Conservation (phyloP, 163 green algal species). For the Scenedesmus sp. region DNA sequence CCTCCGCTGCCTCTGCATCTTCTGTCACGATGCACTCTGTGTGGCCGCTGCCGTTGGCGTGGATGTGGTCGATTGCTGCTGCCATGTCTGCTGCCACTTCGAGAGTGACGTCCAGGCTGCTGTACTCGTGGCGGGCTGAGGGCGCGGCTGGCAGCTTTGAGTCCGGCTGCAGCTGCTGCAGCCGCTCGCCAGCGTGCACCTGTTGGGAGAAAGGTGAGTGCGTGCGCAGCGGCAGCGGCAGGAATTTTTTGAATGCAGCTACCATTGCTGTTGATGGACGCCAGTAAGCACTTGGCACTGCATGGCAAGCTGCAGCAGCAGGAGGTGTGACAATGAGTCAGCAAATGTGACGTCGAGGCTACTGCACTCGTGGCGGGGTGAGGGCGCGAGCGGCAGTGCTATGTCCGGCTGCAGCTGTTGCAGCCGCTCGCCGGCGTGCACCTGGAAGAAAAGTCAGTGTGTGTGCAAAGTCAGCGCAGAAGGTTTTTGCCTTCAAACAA, state of each 20-base stretch:
- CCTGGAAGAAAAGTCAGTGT: background rate
- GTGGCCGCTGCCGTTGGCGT: slow-evolving; percentile 76
- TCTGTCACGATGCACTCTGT: slow-evolving; percentile 74
- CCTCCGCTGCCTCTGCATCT: slow-evolving; percentile 77
- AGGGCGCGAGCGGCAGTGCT: slow-evolving; percentile 62
- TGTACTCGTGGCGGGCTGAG: slow-evolving; percentile 91
- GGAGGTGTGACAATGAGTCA: no score
- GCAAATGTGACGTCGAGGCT: slow-evolving; percentile 86
- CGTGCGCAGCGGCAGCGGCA: background rate
- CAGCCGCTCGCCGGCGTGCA: slow-evolving; percentile 41
- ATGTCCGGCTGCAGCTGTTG: background rate
- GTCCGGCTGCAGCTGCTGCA: slow-evolving; percentile 13
- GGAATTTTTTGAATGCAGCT: no score
- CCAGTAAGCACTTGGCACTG: no score
- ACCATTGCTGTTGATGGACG: background rate
- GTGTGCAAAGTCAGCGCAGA: no score
- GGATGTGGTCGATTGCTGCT: slow-evolving; percentile 95
- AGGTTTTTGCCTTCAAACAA: no score
- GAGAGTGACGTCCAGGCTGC: slow-evolving; percentile 85
- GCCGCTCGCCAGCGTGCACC: slow-evolving; percentile 47
- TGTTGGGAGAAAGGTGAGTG: background rate
- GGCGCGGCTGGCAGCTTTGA: slow-evolving; percentile 62
- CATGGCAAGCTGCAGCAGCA: no score
- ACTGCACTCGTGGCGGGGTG: slow-evolving; percentile 91
- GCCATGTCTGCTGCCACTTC: slow-evolving; percentile 90